Conservation (phyloP, 2,329 filamentous ascomycete genomes). For the Fusarium sp. region DNA sequence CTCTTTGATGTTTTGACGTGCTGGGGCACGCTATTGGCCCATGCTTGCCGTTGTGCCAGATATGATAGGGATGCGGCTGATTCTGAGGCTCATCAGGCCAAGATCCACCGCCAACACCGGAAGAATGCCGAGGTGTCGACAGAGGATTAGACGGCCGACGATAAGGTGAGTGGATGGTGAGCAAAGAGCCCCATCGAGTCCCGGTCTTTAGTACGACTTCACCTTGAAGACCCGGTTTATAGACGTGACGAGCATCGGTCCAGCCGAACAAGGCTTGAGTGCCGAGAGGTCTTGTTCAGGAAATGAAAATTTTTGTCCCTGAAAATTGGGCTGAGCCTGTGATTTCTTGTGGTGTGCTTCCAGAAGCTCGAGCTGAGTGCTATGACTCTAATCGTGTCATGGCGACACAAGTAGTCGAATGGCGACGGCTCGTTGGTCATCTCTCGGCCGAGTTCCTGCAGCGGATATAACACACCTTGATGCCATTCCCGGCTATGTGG, state of each 20-base stretch:
- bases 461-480: background rate
- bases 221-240: conserved; percentile 18
- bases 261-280: conserved; percentile 15
- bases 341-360: background rate
- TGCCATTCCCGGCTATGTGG: conserved; percentile 19
- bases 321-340: background rate
- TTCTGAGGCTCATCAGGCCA: conserved; percentile 22
- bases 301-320: background rate
- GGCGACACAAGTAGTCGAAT: conserved; percentile 4
- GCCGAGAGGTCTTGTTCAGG: background rate
- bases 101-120: conserved; percentile 11
- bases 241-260: conserved; percentile 18
- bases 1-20: background rate
- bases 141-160: background rate
- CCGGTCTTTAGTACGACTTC: conserved; percentile 8
- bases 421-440: background rate
- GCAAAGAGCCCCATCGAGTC: conserved; percentile 6
- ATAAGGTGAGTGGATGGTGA: conserved; percentile 17
- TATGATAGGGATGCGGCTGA: conserved; percentile 19
- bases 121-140: conserved; percentile 12
- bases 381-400: conserved; percentile 10
- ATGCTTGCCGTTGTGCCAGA: background rate
- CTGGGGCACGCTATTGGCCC: conserved; percentile 8
- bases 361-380: background rate
- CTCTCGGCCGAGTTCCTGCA: conserved; percentile 26